Percentiles rank a stretch among this genome's conserved stretches.
These are phyloP conservation scores for Cryptomeria japonica DNA, from an alignment of 75 land plant genomes.

Conservation along the genomic window DNA sequence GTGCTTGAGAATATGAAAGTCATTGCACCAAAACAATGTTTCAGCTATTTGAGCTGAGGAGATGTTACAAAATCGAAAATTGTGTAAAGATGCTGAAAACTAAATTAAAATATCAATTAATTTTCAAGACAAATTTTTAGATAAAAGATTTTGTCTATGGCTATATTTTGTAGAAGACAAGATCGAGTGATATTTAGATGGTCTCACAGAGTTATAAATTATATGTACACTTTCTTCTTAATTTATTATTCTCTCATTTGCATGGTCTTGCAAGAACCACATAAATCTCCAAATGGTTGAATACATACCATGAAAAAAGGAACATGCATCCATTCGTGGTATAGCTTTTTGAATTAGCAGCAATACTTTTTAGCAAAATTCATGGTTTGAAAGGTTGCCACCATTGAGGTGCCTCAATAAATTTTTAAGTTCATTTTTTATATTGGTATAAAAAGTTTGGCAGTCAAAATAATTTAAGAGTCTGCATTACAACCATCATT, in stretches of 20 bases:
- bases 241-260: background rate
- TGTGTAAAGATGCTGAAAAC: background rate
- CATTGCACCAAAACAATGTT: background rate
- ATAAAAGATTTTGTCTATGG: background rate
- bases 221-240: background rate
- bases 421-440: too few relatives aligned
- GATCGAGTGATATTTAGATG: background rate
- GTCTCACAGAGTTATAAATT: background rate
- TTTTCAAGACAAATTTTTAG: background rate
- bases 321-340: too few relatives aligned
- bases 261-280: too few relatives aligned
- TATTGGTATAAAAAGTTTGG: too few relatives aligned
- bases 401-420: too few relatives aligned
- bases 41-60: background rate
- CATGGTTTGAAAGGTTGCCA: too few relatives aligned
- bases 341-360: too few relatives aligned
- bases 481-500: too few relatives aligned
- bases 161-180: background rate
- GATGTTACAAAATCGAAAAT: background rate
- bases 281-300: too few relatives aligned
- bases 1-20: background rate
- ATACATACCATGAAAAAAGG: background rate
- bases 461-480: too few relatives aligned
- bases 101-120: background rate
- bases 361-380: too few relatives aligned